Percentiles rank a stretch among this genome's conserved stretches.
Conservation (phyloP, 495 filamentous ascomycete genomes). For the Annulohypoxylon maeteangense region DNA sequence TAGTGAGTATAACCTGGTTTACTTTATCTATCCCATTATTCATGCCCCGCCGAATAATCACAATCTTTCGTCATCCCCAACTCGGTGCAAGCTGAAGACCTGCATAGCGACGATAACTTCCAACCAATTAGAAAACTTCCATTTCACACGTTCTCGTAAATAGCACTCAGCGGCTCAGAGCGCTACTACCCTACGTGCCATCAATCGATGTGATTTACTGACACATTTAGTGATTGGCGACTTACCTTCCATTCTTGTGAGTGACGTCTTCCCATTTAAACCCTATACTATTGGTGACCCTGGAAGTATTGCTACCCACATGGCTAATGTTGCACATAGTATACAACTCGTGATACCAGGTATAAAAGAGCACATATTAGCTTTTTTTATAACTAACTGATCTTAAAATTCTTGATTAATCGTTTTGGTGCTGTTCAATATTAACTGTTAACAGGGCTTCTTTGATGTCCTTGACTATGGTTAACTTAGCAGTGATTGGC, state of each 20-base stretch:
- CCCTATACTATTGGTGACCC: conserved; percentile 15
- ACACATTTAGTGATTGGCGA: conserved; percentile 13
- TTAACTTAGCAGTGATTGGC: conserved; percentile 18
- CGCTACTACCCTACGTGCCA: conserved; percentile 19
- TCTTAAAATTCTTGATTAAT: neutral
- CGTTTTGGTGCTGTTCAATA: neutral
- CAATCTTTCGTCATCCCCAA: neutral
- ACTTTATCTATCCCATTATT: neutral
- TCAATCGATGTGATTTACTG: conserved; percentile 12
- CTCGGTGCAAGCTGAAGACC: neutral
- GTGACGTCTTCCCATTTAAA: neutral
- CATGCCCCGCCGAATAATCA: conserved; percentile 10
- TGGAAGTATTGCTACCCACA: conserved; percentile 25
- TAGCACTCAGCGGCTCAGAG: conserved; percentile 17
- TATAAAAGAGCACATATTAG: conserved; percentile 26
- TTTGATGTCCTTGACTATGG: conserved; percentile 8
- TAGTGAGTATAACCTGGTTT: conserved; percentile 1
- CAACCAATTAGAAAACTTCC: conserved; percentile 23
- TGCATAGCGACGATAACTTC: conserved; percentile 29
- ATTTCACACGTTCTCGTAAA: conserved; percentile 39
- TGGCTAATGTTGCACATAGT: conserved; percentile 10
- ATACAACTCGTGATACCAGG: conserved; percentile 10
- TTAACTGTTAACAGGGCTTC: neutral
- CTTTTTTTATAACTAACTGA: neutral
- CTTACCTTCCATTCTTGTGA: conserved; percentile 31